Conservation (phyloP, 2,329 filamentous ascomycete species). For the Emericellopsis atlantica region DNA sequence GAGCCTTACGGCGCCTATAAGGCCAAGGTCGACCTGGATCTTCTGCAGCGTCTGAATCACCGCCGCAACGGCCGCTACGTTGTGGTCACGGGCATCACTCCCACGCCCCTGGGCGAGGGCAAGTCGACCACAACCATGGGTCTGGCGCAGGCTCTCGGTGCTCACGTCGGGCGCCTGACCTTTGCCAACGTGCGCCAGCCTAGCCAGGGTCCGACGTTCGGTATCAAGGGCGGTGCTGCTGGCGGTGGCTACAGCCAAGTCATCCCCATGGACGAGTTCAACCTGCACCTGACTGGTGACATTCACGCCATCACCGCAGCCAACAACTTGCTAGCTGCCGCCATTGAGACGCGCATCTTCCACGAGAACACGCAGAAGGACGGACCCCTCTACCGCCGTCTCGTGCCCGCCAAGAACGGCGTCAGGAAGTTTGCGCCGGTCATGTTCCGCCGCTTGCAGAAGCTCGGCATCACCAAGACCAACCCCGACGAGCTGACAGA, state of each 20-base stretch:
- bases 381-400: conserved; percentile 69
- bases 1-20: conserved; percentile 94
- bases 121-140: conserved; percentile 98
- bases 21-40: conserved; percentile 78
- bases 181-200: conserved; percentile 97
- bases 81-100: conserved; percentile 89
- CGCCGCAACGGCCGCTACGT: conserved; percentile 84
- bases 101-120: conserved; percentile 90
- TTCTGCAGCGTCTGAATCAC: conserved; percentile 76
- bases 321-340: conserved; percentile 92
- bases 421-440: conserved; percentile 75
- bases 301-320: conserved; percentile 96
- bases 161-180: conserved; percentile 72
- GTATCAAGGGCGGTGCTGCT: conserved; percentile 95
- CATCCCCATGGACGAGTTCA: conserved; percentile 99
- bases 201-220: conserved; percentile 94
- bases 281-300: conserved; percentile 92
- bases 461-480: conserved; percentile 91
- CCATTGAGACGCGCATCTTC: conserved; percentile 96
- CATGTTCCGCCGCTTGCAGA: conserved; percentile 89
- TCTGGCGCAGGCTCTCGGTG: conserved; percentile 82
- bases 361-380: conserved; percentile 95
- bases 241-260: conserved; percentile 98
- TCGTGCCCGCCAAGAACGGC: conserved; percentile 84
- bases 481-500: conserved; percentile 81